phyloP scores from a whole-genome alignment of 2,329 filamentous ascomycete genomes.

The Aspergillus chevalieri region DNA sequence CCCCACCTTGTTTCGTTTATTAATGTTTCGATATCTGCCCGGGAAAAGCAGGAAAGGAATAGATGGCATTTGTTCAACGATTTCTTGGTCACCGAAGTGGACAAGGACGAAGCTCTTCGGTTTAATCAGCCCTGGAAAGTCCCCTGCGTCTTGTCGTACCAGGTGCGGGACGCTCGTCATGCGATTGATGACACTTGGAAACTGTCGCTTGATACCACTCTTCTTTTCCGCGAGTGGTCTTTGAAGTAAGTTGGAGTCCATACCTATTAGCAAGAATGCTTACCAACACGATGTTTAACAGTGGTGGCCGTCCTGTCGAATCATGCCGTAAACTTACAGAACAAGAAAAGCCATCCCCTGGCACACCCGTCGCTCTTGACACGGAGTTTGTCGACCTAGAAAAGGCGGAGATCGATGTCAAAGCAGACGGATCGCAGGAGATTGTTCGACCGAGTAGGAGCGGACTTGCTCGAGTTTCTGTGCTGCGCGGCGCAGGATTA shows the following conservation, averaged over 20 bases:
- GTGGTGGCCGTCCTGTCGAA: conserved; percentile 33
- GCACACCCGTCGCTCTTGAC: conserved; percentile 80
- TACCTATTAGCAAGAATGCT: too few relatives aligned
- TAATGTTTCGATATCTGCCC: conserved; percentile 58
- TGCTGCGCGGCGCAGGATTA: conserved; percentile 71
- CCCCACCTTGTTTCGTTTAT: conserved; percentile 87
- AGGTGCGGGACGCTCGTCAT: conserved; percentile 74
- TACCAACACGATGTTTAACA: conserved; percentile 4
- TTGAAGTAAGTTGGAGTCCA: conserved; percentile 35
- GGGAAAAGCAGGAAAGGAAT: conserved; percentile 50
- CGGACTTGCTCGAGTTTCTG: conserved; percentile 86
- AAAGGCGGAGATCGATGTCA: conserved; percentile 91
- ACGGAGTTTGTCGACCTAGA: conserved; percentile 94
- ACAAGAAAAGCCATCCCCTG: conserved; percentile 62
- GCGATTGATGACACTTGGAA: conserved; percentile 83
- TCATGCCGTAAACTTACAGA: conserved; percentile 32
- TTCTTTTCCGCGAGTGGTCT: conserved; percentile 71
- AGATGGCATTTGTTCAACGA: conserved; percentile 98
- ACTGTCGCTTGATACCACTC: conserved; percentile 69
- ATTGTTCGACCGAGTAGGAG: conserved; percentile 88
- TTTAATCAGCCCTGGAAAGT: conserved; percentile 92
- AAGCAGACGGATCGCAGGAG: conserved; percentile 84
- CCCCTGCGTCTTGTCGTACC: conserved; percentile 80
- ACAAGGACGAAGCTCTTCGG: conserved; percentile 73
- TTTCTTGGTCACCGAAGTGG: conserved; percentile 78